Conservation (phyloP, 441 rosid species). For the Mallotus repandus region DNA sequence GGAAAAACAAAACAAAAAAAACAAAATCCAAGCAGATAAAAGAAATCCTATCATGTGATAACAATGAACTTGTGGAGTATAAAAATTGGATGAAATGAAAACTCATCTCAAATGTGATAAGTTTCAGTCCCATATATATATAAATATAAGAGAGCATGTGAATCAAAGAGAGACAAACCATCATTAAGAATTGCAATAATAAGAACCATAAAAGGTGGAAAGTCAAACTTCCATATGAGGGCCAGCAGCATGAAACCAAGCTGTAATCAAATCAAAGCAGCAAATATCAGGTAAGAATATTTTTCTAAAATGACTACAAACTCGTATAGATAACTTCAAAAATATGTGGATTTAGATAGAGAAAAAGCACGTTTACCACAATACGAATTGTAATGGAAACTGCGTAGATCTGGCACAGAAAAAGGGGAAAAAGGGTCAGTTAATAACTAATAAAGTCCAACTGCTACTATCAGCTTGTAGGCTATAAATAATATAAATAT, state of each 20-base stretch:
- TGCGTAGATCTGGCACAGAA: slow-evolving; percentile 74
- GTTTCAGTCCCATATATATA: background rate
- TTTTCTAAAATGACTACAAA: background rate
- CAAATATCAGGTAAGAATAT: background rate
- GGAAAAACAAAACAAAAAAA: background rate
- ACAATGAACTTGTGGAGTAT: background rate
- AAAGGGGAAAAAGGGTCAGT: slow-evolving; percentile 14
- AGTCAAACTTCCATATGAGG: slow-evolving; percentile 94
- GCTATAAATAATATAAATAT: background rate
- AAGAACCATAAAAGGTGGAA: slow-evolving; percentile 99
- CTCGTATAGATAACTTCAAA: background rate
- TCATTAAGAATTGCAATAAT: slow-evolving; percentile 95
- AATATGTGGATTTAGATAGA: slow-evolving; percentile 4
- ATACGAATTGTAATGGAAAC: slow-evolving; percentile 96
- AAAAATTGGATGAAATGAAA: background rate
- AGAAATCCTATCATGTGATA: background rate
- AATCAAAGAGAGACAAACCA: slow-evolving; percentile 46
- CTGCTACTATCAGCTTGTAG: background rate
- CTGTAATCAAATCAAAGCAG: slow-evolving; percentile 34
- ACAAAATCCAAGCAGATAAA: background rate
- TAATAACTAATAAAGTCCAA: slow-evolving; percentile 1
- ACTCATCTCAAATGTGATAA: background rate
- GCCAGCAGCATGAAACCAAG: slow-evolving; percentile 96
- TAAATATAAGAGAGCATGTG: background rate
- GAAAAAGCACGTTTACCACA: slow-evolving; percentile 52